Evolutionary conservation across 768 basidiomycete species (phyloP), one percentile per base, ranked within the genome.

Genomic region (Xerocomellus intermedius): DNA sequence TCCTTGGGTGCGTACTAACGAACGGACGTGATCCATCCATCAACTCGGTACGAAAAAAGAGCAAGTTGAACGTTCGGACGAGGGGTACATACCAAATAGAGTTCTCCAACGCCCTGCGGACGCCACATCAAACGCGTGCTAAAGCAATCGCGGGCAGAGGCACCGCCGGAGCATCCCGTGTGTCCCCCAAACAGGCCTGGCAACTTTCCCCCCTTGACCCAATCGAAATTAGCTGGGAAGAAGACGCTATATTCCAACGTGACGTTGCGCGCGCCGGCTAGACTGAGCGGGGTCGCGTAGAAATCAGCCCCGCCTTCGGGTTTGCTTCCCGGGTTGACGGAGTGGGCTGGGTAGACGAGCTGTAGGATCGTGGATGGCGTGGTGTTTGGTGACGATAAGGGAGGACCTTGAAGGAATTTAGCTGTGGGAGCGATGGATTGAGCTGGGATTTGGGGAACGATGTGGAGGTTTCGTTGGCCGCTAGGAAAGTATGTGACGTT

Each of bases 91-190:
- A 89, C 87, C 55, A 89, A 74, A 63, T 91, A 92, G 26, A 91
- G 72, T 64, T 94, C 93, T 5, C 91, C 92, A 0, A 68, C 69
- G 5, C 92, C 91, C 0, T 71, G 72, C 13, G 68, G 63, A 37
- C 88, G 76, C 87, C 88, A 94, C 93, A 95, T 94, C 60, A 94
- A 54, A 26, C 93, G 73, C 7, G 91, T 93, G 64, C 88, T 91
- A 65, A 91, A 95, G 63, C 93, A 95, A 42, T 79, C 76, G 35
- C 74, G 58, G 8, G 90, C 92, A n/a, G 78, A 77, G 60, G 83
- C 75, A 1, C 90, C 90, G 6, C 90, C 90, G 19, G 88, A 89
- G 66, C 89, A 91, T 8, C 72, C 79, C 4, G 65, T 73, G 58
- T 80, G 83, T 0, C 88, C 88, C 0, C 87, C 87, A 62, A 85